Evolutionary conservation across 768 basidiomycete species (phyloP), one percentile per base, ranked within the genome.

Genomic region (Russula olivacea): DNA sequence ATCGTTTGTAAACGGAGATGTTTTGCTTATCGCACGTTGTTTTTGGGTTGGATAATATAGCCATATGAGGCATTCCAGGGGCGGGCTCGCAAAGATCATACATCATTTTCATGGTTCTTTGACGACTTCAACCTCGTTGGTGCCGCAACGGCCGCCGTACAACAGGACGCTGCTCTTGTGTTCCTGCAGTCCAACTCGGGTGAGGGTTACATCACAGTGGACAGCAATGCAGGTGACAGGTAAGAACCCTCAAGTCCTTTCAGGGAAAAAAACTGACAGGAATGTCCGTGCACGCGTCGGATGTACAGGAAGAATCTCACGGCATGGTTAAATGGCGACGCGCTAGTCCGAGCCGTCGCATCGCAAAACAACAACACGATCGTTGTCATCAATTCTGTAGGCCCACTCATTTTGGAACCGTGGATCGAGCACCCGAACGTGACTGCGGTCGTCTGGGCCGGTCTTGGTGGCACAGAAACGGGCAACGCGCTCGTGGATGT

Each of bases 61-160:
- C 92, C 93, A 1, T 78, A 89, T 51, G 86, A 91, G 71, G 92
- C 91, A 4, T 87, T 97, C 67, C 88, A 93, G 70, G 70, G 73
- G 8, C 83, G 86, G 48, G 89, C 91, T 1, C 77, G 81, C n/a
- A 68, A 80, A 36, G 86, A 89, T 69, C 80, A 81, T 17, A 87
- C 88, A 0, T 79, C 76, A 21, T 75, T 92, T 21, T 82, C 80
- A 1, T 92, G 86, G 85, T 76, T 82, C 61, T 77, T 91, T 45
- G 74, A 91, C 60, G 84, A 93, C 72, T 92, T 81, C 69, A 77
- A 93, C 70, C 78, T 84, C 23, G 69, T 17, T 4, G 74, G 71
- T 8, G 83, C 83, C 0, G 74, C 68, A 8, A 76, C 57, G 10
- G 74, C 76, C 8, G 83, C 80, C 1, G 63, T 72, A 7, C 78